A percentile compares a stretch with the other conserved stretches of the same genome.
Conservation (phyloP, 1,284 basidiomycete species). For the Sphagnurus paluster region DNA sequence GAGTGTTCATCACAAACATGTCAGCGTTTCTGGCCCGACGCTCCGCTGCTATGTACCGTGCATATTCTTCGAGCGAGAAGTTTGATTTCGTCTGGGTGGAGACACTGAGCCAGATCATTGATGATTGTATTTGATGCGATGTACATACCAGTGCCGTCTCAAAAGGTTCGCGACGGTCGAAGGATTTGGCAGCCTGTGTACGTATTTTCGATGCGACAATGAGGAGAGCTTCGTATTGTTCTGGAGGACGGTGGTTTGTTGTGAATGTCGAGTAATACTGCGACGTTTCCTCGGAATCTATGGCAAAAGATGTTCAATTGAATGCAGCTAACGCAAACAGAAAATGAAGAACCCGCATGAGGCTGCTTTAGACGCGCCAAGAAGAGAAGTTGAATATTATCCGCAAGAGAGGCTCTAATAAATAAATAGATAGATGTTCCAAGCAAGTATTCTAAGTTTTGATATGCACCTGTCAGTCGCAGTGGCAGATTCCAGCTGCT, state of each 20-base stretch:
- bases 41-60: constrained; percentile 65
- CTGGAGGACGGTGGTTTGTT: constrained; percentile 69
- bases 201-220: constrained; percentile 75
- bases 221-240: constrained; percentile 76
- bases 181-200: constrained; percentile 57
- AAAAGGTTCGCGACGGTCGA: constrained; percentile 58
- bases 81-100: constrained; percentile 42
- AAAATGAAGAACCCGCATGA: constrained; percentile 57
- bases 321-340: not conserved
- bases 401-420: constrained; percentile 39
- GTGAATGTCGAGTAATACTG: constrained; percentile 87
- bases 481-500: constrained; percentile 50
- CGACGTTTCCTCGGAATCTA: constrained; percentile 76
- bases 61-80: constrained; percentile 60
- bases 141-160: constrained; percentile 59
- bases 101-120: constrained; percentile 3
- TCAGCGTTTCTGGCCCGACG: constrained; percentile 66
- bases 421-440: not conserved
- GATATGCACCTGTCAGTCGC: constrained; percentile 45
- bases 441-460: not conserved
- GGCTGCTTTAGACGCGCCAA: constrained; percentile 65
- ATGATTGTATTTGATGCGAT: constrained; percentile 4
- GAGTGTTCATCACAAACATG: constrained; percentile 52
- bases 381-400: constrained; percentile 49
- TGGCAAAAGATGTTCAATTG: constrained; percentile 2